phyloP scores from a whole-genome alignment of 805 yeast species.

The Kuraishia piskuri region DNA sequence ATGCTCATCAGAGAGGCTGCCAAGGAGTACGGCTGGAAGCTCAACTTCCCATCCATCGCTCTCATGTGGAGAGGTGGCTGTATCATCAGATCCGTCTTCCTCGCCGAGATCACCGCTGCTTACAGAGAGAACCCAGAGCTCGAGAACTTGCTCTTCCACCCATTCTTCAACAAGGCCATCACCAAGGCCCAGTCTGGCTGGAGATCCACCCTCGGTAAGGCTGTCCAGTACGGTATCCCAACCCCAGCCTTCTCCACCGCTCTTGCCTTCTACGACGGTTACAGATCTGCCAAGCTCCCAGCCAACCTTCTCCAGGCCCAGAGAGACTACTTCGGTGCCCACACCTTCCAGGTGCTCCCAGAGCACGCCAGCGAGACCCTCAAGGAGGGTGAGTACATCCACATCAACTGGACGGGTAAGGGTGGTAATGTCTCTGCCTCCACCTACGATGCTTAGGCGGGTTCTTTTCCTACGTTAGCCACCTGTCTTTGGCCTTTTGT shows the following conservation, averaged over 20 bases:
- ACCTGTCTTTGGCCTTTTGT: neutral
- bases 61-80: constrained; percentile 99
- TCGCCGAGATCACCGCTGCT: constrained; percentile 94
- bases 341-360: constrained; percentile 93
- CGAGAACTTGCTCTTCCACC: constrained; percentile 92
- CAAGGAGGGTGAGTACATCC: constrained; percentile 79
- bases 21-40: constrained; percentile 91
- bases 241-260: constrained; percentile 98
- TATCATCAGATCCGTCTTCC: constrained; percentile 97
- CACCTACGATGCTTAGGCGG: constrained; percentile 75
- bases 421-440: constrained; percentile 98
- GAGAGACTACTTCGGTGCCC: constrained; percentile 99
- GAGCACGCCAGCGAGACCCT: constrained; percentile 68
- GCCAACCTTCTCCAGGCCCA: constrained; percentile 99
- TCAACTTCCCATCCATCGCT: constrained; percentile 94
- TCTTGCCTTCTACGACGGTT: constrained; percentile 95
- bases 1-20: constrained; percentile 99
- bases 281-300: constrained; percentile 91
- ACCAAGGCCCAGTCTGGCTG: constrained; percentile 91
- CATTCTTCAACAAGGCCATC: constrained; percentile 88
- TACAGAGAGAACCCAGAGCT: constrained; percentile 88
- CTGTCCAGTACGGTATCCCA: constrained; percentile 85
- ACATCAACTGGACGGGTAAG: constrained; percentile 98
- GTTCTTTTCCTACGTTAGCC: neutral
- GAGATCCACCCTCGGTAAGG: constrained; percentile 80